Conservation (phyloP, 139 green algal species). For the Astrephomene gubernaculifera region DNA sequence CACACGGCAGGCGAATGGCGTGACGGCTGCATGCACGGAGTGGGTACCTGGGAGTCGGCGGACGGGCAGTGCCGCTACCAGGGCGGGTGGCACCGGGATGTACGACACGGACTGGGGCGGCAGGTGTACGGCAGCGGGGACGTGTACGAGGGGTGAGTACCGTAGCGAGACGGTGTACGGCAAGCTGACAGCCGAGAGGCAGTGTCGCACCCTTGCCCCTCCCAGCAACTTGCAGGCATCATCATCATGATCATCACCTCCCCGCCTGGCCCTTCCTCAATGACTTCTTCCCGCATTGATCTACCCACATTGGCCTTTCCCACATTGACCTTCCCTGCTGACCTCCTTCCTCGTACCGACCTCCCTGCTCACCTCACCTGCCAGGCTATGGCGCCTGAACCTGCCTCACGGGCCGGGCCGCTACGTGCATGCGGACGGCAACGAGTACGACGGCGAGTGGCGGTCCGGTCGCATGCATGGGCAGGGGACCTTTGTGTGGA, state of each 20-base stretch:
- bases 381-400: constrained; percentile 71
- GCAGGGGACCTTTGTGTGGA: constrained; percentile 91
- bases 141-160: constrained; percentile 70
- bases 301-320: no score
- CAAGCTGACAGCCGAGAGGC: no score
- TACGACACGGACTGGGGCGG: constrained; percentile 87
- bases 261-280: no score
- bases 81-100: constrained; percentile 76
- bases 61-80: constrained; percentile 75
- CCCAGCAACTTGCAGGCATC: no score
- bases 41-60: constrained; percentile 76
- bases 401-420: constrained; percentile 79
- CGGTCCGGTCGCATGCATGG: constrained; percentile 82
- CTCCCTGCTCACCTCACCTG: no score
- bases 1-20: constrained; percentile 75
- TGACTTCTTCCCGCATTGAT: no score
- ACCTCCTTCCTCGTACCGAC: not conserved
- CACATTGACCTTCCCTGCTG: no score
- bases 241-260: no score
- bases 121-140: constrained; percentile 85
- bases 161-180: no score
- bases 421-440: constrained; percentile 80
- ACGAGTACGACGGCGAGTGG: constrained; percentile 94
- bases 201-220: no score
- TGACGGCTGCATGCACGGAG: constrained; percentile 82